Base-by-base conservation (phyloP, 2,329 filamentous ascomycete genomes). In the Cladophialophora carrionii region DNA sequence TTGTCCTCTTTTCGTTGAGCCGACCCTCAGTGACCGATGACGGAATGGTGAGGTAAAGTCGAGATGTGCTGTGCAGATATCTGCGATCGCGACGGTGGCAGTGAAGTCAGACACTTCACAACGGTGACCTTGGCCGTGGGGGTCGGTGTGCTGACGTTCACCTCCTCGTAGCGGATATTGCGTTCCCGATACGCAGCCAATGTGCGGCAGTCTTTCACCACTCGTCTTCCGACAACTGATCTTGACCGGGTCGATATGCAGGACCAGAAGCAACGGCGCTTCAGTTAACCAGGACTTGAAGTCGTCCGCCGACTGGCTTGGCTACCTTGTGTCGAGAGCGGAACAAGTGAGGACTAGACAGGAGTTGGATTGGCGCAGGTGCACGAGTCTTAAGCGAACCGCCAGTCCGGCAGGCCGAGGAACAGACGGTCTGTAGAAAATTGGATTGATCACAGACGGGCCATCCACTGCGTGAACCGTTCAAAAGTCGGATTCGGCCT, bases 21-120 rank as follows among this genome's bases (percentile, higher is more conserved):
- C 29, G 48, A 17, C 31, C 57, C 24, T 43, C 48, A 41, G 20
- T 43, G 46, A 60, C 57, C 48, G 52, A 46, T 51, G 46, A 26
- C 32, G 31, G 57, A 60, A 41, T 26, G 48, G 4, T 41, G 32
- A 60, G 57, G 32, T 29, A 31, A 48, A 24, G 46, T 17, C 17
- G 26, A 53, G 20, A 26, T 52, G 22, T 26, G 12, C 14, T 14
- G 32, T 20, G 57, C 10, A 51, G 10, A 24, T 52, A 26, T 37
- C 48, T 43, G n/a, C 5, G 31, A 31, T 37, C n/a, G 20, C 20
- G n/a, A 14, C 20, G 10, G 14, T 22, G 17, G 34, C 57, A 60
- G 48, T 24, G 8, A 41, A 17, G 6, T 52, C 20, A 26, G 9
- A 7, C 49, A 31, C 17, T n/a, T 9, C 31, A 20, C 26, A 10